A percentile compares a stretch with the other conserved stretches of the same genome.
These are phyloP conservation scores for Leccinellum luteum DNA, from an alignment of 768 basidiomycete genomes.

Conservation along the genomic window DNA sequence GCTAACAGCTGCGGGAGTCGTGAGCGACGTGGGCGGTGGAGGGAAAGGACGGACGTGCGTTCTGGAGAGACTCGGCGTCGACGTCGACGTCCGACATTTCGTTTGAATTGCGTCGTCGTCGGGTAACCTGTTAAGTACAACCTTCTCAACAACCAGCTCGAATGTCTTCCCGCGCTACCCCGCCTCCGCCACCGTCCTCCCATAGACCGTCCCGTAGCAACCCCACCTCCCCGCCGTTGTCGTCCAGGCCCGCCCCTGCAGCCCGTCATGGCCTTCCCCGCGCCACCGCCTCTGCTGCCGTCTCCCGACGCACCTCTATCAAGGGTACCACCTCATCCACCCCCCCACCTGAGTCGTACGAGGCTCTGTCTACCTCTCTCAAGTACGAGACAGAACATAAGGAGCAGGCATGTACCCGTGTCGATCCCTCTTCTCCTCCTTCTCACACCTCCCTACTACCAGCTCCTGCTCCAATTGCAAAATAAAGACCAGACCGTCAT, in stretches of 20 bases:
- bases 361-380: constrained; percentile 58
- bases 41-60: constrained; percentile 20
- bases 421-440: constrained; percentile 5
- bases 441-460: constrained; percentile 6
- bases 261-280: constrained; percentile 56
- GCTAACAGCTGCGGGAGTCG: constrained; percentile 41
- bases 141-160: not conserved
- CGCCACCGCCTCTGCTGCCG: constrained; percentile 43
- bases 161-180: constrained; percentile 42
- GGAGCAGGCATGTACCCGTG: constrained; percentile 56
- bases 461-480: constrained; percentile 78
- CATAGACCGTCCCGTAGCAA: constrained; percentile 45
- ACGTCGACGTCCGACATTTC: constrained; percentile 5
- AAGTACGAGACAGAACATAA: constrained; percentile 79
- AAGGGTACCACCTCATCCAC: constrained; percentile 40
- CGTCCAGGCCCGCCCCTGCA: constrained; percentile 47
- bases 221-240: constrained; percentile 40
- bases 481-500: constrained; percentile 72
- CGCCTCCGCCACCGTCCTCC: constrained; percentile 20
- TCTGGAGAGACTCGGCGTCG: constrained; percentile 34
- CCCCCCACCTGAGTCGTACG: constrained; percentile 47
- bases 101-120: not conserved
- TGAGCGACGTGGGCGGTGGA: constrained; percentile 6
- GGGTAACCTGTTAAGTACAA: constrained; percentile 4
- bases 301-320: constrained; percentile 49